Conservation (phyloP, 2,329 filamentous ascomycete genomes). For the Diaporthe ilicicola region DNA sequence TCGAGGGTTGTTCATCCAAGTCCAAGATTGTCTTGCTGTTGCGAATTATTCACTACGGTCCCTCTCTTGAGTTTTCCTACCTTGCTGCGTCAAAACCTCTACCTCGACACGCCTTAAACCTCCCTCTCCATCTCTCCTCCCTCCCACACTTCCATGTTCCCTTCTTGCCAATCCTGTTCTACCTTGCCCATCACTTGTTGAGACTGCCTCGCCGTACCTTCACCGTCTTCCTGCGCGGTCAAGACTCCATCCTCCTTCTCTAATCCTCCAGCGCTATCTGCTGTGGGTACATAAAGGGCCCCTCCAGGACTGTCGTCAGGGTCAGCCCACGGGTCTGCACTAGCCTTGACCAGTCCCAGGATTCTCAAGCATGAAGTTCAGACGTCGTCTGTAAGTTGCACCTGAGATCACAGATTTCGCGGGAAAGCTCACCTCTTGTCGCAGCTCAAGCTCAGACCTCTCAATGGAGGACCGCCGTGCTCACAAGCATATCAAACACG, state of each 20-base stretch:
- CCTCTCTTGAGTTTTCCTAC: not conserved
- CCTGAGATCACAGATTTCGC: too few relatives aligned
- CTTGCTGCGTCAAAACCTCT: not conserved
- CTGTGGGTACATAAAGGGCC: not conserved
- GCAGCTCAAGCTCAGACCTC: slow-evolving; percentile 18
- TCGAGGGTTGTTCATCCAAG: not conserved
- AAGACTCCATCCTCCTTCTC: too few relatives aligned
- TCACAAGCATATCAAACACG: slow-evolving; percentile 24
- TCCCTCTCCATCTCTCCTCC: not conserved
- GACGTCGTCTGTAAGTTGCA: slow-evolving; percentile 3
- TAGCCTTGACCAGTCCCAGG: not conserved
- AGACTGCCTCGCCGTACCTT: not conserved
- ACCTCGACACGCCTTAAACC: not conserved
- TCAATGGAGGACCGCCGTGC: slow-evolving; percentile 20
- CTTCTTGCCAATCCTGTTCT: not conserved
- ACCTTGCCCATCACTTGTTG: not conserved
- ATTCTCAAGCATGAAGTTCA: slow-evolving; percentile 12
- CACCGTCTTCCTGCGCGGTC: not conserved
- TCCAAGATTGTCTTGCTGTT: not conserved
- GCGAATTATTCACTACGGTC: not conserved
- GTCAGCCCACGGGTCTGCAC: not conserved
- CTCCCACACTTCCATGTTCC: not conserved
- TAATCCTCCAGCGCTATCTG: not conserved
- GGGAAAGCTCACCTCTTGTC: not conserved
- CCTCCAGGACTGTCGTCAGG: not conserved